Base-by-base conservation (phyloP, 768 basidiomycete species). In the Neoboletus subvelutipes region DNA sequence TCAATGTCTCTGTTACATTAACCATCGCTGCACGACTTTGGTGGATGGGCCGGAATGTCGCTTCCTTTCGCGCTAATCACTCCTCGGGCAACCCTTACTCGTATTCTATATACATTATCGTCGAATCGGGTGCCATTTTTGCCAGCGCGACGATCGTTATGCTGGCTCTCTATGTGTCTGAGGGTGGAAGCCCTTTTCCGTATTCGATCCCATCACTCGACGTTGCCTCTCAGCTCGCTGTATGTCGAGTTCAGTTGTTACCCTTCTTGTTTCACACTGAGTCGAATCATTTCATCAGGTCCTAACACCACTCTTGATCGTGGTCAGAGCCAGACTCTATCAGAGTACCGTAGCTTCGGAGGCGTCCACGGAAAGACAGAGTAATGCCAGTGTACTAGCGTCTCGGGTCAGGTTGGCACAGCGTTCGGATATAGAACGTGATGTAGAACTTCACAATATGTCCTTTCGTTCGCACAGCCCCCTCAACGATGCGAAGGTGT, bases 111-210 rank as follows among this genome's bases (percentile, higher is more conserved):
- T 64, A 63, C 33, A 54, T 61, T 48, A 17, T 65, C 34, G 33
- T 64, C 4, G 64, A 64, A 37, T 65, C 64, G 4, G 64, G 64
- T 7, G 64, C 60, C 33, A 55, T 64, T n/a, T 65, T 65, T 20
- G 17, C 64, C 10, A 43, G 51, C 15, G 51, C 56, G 17, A 65
- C 61, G n/a, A 56, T 66, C 24, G 26, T 65, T 13, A 53, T 66
- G 46, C 17, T 65, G 37, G 65, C 43, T 6, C 52, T 65, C 13
- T 62, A 63, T 12, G 20, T 48, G 12, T 50, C 50, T 18, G 56
- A 55, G 20, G 0, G 28, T 29, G 53, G 61, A 6, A 56, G 40
- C 45, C 54, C 56, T n/a, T 54, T 62, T 15, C 54, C 57, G 17
- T 56, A 59, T n/a, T 22, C 47, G 42, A 48, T 63, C 13, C 54